Conservation (phyloP, 805 yeast species). For the Wickerhamiella australiensis region DNA sequence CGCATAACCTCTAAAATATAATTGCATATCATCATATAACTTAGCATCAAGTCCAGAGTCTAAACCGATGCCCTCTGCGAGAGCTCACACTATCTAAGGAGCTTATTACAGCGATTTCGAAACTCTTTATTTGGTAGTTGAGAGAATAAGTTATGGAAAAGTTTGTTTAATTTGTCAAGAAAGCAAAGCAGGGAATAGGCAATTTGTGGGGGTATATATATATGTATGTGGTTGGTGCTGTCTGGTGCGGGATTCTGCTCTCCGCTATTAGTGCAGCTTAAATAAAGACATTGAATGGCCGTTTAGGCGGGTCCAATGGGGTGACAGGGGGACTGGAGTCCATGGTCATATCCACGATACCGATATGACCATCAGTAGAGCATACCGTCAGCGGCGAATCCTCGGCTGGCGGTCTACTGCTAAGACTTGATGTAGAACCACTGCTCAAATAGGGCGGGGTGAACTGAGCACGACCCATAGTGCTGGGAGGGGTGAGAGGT, state of each 20-base stretch:
- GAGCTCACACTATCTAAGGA: no score
- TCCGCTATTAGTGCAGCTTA: slow-evolving; percentile 4
- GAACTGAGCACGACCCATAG: slow-evolving; percentile 11
- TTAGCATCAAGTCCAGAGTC: no score
- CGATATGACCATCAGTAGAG: slow-evolving; percentile 6
- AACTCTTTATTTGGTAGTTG: not conserved
- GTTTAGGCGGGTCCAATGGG: slow-evolving; percentile 14
- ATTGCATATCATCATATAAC: not conserved
- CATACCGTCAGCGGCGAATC: slow-evolving; percentile 13
- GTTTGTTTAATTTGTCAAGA: not conserved
- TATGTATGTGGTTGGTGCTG: not conserved
- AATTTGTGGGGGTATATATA: not conserved
- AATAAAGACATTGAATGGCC: slow-evolving; percentile 16
- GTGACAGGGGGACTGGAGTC: slow-evolving; percentile 12
- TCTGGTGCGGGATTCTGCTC: not conserved
- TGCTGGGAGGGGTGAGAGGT: slow-evolving; percentile 13
- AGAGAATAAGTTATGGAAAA: not conserved
- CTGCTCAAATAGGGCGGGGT: slow-evolving; percentile 13
- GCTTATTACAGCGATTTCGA: no score
- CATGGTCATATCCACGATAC: slow-evolving; percentile 8
- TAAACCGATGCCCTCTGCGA: no score
- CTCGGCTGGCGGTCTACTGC: slow-evolving; percentile 10
- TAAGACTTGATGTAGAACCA: slow-evolving; percentile 12
- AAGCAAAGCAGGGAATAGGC: not conserved
- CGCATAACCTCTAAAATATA: no score